Percentiles rank a stretch among this genome's conserved stretches.
Conservation (phyloP, 2,329 filamentous ascomycete genomes). For the Raffaelea albimanens region DNA sequence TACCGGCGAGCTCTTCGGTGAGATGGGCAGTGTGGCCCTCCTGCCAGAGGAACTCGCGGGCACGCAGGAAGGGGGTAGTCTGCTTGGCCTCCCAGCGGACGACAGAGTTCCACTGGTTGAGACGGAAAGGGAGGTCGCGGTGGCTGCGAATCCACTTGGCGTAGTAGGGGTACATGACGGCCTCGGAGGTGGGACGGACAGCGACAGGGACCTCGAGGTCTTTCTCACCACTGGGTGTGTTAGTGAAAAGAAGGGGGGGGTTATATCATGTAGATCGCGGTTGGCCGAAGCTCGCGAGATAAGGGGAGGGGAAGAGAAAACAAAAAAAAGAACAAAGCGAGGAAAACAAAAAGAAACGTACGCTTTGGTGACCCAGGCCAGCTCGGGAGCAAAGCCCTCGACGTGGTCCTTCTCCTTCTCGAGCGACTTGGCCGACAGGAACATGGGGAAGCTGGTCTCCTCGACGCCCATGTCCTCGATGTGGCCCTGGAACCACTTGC, state of each 20-base stretch:
- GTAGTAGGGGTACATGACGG: constrained; percentile 93
- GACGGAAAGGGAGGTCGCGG: constrained; percentile 81
- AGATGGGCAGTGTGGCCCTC: constrained; percentile 89
- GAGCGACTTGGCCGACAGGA: constrained; percentile 84
- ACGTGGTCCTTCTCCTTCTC: constrained; percentile 89
- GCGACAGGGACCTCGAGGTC: constrained; percentile 75
- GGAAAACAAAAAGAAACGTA: constrained; percentile 27
- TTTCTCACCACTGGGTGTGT: constrained; percentile 62
- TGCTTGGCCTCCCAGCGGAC: constrained; percentile 98
- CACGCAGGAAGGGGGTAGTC: constrained; percentile 75
- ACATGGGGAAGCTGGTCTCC: constrained; percentile 95
- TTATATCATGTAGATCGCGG: no score
- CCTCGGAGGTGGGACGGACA: constrained; percentile 60
- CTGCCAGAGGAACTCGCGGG: constrained; percentile 96
- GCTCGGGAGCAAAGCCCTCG: constrained; percentile 93
- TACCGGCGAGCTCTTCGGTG: constrained; percentile 67
- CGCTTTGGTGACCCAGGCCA: constrained; percentile 83
- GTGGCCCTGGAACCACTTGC: constrained; percentile 57
- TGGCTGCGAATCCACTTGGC: constrained; percentile 95
- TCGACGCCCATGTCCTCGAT: constrained; percentile 91
- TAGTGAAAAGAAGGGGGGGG: no score
- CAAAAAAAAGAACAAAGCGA: background rate
- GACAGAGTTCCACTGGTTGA: constrained; percentile 91
- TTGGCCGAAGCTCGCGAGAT: no score
- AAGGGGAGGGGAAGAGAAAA: background rate